Percentiles rank a stretch among this genome's conserved stretches.
Conservation (phyloP, 1,284 basidiomycete genomes). For the Omphalotus olearius region DNA sequence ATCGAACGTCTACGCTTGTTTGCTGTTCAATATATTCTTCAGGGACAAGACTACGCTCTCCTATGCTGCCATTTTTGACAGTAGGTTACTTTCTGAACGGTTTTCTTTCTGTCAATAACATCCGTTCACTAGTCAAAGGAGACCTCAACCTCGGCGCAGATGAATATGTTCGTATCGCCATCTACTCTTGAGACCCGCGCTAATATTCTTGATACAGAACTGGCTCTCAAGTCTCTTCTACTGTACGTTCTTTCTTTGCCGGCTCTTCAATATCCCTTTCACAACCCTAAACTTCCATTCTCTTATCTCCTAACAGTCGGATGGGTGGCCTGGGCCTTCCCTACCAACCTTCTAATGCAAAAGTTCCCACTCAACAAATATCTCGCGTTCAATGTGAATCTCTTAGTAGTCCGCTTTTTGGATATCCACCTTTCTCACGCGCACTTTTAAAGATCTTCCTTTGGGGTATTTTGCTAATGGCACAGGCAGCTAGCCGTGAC, state of each 20-base stretch:
- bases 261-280: background rate
- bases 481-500: slow-evolving; percentile 36
- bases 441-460: slow-evolving; percentile 28
- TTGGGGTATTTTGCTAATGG: slow-evolving; percentile 41
- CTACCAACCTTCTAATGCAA: slow-evolving; percentile 43
- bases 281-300: background rate
- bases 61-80: slow-evolving; percentile 24
- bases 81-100: slow-evolving; percentile 11
- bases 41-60: slow-evolving; percentile 30
- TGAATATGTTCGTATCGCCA: slow-evolving; percentile 19
- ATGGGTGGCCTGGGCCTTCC: slow-evolving; percentile 41
- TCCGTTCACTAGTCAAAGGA: slow-evolving; percentile 17
- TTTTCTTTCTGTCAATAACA: background rate
- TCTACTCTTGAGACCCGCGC: background rate
- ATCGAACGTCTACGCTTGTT: too few relatives aligned
- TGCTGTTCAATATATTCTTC: slow-evolving; percentile 6
- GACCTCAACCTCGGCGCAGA: slow-evolving; percentile 18
- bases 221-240: slow-evolving; percentile 37
- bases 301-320: slow-evolving; percentile 24
- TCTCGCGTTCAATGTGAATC: slow-evolving; percentile 31
- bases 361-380: slow-evolving; percentile 39
- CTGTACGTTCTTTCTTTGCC: slow-evolving; percentile 20
- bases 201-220: slow-evolving; percentile 13
- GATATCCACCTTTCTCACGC: background rate
- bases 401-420: background rate